Conservation (phyloP, 176 grass and related monocot genomes). For the Triticum urartu region DNA sequence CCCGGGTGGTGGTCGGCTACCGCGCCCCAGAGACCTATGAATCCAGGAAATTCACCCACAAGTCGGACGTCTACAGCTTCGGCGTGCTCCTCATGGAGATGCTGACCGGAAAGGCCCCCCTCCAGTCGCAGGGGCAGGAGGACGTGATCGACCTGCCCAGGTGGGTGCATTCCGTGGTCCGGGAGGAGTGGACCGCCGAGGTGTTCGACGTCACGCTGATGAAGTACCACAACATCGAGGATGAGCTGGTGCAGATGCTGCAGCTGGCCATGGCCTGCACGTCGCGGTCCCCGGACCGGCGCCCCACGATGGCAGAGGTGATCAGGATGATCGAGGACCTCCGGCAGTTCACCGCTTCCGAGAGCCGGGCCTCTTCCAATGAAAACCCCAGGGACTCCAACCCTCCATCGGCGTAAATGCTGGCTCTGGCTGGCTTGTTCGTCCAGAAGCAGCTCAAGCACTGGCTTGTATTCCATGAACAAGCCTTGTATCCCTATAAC, state of each 20-base stretch:
- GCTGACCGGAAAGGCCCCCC: constrained; percentile 88
- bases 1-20: constrained; percentile 57
- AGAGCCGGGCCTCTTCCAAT: constrained; percentile 42
- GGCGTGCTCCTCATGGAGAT: constrained; percentile 95
- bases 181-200: constrained; percentile 97
- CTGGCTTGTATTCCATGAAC: neutral
- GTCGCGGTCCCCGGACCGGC: constrained; percentile 52
- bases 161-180: constrained; percentile 89
- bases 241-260: constrained; percentile 94
- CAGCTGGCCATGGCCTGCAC: constrained; percentile 85
- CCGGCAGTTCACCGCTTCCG: constrained; percentile 43
- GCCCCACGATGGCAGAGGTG: constrained; percentile 71
- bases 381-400: constrained; percentile 54
- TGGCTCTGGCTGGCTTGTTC: neutral
- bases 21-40: constrained; percentile 81
- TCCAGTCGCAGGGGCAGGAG: constrained; percentile 84
- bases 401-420: constrained; percentile 17
- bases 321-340: constrained; percentile 80
- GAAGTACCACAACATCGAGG: constrained; percentile 62
- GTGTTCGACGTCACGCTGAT: constrained; percentile 83
- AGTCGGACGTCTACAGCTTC: constrained; percentile 91
- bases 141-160: constrained; percentile 70
- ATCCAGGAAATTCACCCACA: constrained; percentile 78
- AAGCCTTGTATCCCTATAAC: neutral
- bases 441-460: constrained; percentile 22